These are phyloP conservation scores for Gillenia trifoliata DNA, from an alignment of 306 rosid genomes.

Conservation along the genomic window DNA sequence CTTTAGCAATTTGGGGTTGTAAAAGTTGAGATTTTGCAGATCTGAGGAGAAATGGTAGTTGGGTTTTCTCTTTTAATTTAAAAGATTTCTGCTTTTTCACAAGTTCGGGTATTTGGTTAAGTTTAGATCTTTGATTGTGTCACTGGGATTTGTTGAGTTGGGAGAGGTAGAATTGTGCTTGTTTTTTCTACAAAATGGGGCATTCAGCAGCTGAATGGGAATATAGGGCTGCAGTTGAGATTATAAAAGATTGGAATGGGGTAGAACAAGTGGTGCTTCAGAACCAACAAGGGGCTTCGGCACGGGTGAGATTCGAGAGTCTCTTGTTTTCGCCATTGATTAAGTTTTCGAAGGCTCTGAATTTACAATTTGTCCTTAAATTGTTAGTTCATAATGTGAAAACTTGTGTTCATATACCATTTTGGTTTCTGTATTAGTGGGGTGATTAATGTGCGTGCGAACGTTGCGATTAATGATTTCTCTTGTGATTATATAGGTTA, in stretches of 20 bases:
- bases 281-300: slow-evolving; percentile 69
- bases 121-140: background rate
- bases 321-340: background rate
- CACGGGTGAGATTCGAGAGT: slow-evolving; percentile 46
- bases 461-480: slow-evolving; percentile 14
- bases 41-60: slow-evolving; percentile 36
- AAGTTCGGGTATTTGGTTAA: slow-evolving; percentile 13
- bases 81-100: slow-evolving; percentile 19
- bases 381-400: slow-evolving; percentile 8
- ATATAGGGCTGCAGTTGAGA: slow-evolving; percentile 61
- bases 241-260: slow-evolving; percentile 75
- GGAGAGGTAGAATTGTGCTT: slow-evolving; percentile 22
- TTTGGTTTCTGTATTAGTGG: slow-evolving; percentile 8
- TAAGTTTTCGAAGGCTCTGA: slow-evolving; percentile 1
- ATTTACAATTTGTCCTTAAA: background rate
- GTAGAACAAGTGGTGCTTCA: slow-evolving; percentile 65
- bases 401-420: background rate
- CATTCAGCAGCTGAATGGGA: slow-evolving; percentile 87
- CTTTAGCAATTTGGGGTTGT: slow-evolving; percentile 18
- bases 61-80: slow-evolving; percentile 18
- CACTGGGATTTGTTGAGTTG: slow-evolving; percentile 5
- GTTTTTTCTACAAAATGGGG: slow-evolving; percentile 40
- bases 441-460: background rate
- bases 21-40: slow-evolving; percentile 23
- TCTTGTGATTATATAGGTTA: slow-evolving; percentile 52